Base-by-base conservation (phyloP, 2,329 filamentous ascomycete genomes). In the Colletotrichum cuscutae region DNA sequence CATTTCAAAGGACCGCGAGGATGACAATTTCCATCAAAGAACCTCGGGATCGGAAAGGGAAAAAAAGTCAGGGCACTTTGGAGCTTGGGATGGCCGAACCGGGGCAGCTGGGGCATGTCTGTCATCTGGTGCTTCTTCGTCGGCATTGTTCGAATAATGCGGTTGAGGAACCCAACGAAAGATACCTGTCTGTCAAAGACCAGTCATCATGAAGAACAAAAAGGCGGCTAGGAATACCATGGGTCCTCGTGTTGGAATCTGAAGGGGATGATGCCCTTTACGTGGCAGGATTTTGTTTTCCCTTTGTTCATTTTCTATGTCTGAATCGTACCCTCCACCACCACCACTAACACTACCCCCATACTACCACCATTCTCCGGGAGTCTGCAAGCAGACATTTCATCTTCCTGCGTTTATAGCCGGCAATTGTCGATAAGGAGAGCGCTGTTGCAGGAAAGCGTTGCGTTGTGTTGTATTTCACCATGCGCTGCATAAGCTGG, bases 31-130 rank as follows among this genome's bases (percentile, higher is more conserved):
- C 76, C 75, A 78, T 78, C 75, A 61, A 78, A 76, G 80, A 79
- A 75, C 78, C 75, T 79, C 74, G 76, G 80, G 79, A 77, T 80
- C 78, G 76, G 78, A 80, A 79, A 68, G 72, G 57, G 74, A 77
- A 76, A 78, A 77, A 76, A 78, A 76, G 75, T 72, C 67, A 63
- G 73, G 77, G 64, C 70, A 75, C 75, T 78, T 72, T 76, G 70
- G 75, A 76, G 74, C 65, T 67, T 67, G 67, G 67, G 74, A 74
- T 57, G 73, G 66, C 60, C 65, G 68, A 70, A 61, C 72, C 60
- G 68, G 70, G 56, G 69, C 76, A 74, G 75, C 68, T 67, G 56
- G 69, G 68, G 58, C 49, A 71, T 49, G 59, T 75, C 68, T 53
- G 59, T 60, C 54, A 61, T 46, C 71, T 65, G 64, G 56, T 67